phyloP scores from a whole-genome alignment of 305 asterid species.

The Ajuga reptans region DNA sequence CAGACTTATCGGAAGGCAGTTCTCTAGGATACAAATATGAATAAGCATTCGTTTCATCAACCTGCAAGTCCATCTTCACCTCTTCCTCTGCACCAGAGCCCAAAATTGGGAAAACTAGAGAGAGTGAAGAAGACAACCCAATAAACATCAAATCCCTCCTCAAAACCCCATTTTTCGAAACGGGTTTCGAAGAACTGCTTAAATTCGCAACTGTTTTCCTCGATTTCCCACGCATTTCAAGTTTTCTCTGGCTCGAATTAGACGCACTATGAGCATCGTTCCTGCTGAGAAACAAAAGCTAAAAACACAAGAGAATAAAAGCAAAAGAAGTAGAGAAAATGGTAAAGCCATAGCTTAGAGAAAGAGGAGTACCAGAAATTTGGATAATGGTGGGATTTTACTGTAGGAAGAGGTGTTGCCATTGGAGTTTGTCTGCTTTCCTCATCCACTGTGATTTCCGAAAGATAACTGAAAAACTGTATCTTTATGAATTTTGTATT shows the following conservation, averaged over 20 bases:
- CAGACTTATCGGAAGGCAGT: slow-evolving; percentile 53
- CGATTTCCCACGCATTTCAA: slow-evolving; percentile 23
- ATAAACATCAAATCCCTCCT: slow-evolving; percentile 62
- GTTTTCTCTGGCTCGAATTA: slow-evolving; percentile 29
- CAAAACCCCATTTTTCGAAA: slow-evolving; percentile 34
- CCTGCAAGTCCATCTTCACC: slow-evolving; percentile 45
- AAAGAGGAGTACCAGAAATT: slow-evolving; percentile 30
- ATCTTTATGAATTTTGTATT: slow-evolving; percentile 10
- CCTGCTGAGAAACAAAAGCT: slow-evolving; percentile 24
- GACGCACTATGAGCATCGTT: slow-evolving; percentile 22
- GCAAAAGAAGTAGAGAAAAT: background rate
- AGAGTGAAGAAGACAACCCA: slow-evolving; percentile 61
- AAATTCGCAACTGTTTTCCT: slow-evolving; percentile 29
- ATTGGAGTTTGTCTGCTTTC: slow-evolving; percentile 25
- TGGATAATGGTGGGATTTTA: slow-evolving; percentile 30
- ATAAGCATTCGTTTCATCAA: slow-evolving; percentile 77
- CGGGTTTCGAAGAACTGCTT: slow-evolving; percentile 32
- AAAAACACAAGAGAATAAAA: slow-evolving; percentile 1
- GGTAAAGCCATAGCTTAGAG: background rate
- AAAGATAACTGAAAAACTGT: slow-evolving; percentile 26
- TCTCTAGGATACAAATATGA: slow-evolving; percentile 69
- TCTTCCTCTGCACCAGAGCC: slow-evolving; percentile 66
- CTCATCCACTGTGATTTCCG: slow-evolving; percentile 34
- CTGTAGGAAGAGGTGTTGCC: slow-evolving; percentile 49
- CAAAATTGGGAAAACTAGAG: slow-evolving; percentile 43